These are phyloP conservation scores for Rosa lucieae DNA, from an alignment of 306 rosid species.

Conservation along the genomic window DNA sequence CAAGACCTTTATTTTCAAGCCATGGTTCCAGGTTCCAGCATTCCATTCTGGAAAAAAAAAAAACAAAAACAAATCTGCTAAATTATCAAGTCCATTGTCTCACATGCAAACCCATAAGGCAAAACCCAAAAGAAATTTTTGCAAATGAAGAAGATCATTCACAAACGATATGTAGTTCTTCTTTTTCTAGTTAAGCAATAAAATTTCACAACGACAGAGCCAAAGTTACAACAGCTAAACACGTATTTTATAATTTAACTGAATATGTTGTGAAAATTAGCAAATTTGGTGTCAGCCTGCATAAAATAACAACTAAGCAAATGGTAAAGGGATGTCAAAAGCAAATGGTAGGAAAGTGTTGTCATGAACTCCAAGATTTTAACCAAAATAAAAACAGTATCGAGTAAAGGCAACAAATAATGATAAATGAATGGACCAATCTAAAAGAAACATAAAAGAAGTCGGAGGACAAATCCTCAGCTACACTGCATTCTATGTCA, in stretches of 20 bases:
- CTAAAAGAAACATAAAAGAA: not conserved
- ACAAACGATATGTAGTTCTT: not conserved
- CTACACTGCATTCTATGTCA: not conserved
- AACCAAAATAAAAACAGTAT: not conserved
- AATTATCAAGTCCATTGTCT: conserved; percentile 40
- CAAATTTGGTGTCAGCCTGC: not conserved
- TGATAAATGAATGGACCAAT: not conserved
- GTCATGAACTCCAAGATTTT: not conserved
- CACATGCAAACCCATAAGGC: conserved; percentile 5
- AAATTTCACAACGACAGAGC: not conserved
- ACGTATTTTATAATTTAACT: not conserved
- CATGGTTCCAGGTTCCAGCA: conserved; percentile 98
- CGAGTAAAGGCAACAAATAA: not conserved
- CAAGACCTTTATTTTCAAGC: conserved; percentile 76
- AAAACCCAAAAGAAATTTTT: not conserved
- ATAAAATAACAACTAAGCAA: not conserved
- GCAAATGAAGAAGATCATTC: not conserved
- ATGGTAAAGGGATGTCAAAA: not conserved
- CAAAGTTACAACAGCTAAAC: not conserved
- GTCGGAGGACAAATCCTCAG: not conserved
- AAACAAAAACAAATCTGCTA: conserved; percentile 71
- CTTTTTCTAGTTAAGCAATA: not conserved
- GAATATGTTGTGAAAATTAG: not conserved
- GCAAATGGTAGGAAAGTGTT: not conserved
- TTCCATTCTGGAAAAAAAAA: conserved; percentile 93